Percentiles rank a stretch among this genome's conserved stretches.
These are phyloP conservation scores for Phycomyces nitens DNA, from an alignment of 192 early-diverging fungal genomes.

Conservation along the genomic window DNA sequence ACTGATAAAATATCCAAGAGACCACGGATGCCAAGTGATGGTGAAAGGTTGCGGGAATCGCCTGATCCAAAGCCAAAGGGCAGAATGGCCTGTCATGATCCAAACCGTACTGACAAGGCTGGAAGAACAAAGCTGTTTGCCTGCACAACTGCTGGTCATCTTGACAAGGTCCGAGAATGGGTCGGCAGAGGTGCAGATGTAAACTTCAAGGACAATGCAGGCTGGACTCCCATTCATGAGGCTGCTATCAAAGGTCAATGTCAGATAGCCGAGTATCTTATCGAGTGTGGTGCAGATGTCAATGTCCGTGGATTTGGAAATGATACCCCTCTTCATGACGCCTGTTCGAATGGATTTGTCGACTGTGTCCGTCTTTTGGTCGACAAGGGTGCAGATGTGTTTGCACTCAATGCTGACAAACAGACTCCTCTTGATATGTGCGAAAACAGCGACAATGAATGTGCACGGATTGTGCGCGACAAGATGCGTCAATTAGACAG, in stretches of 20 bases:
- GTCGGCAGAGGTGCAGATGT: conserved; percentile 59
- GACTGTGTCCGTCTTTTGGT: conserved; percentile 48
- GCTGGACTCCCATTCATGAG: conserved; percentile 63
- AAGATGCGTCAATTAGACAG: conserved; percentile 36
- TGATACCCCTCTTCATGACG: conserved; percentile 67
- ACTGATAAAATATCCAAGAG: background rate
- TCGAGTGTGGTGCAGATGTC: conserved; percentile 55
- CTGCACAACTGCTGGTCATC: conserved; percentile 52
- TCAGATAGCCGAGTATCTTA: conserved; percentile 44
- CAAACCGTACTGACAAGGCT: conserved; percentile 40
- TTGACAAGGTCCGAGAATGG: conserved; percentile 51
- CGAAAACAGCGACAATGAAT: conserved; percentile 34
- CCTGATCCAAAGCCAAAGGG: conserved; percentile 2
- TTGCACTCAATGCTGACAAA: conserved; percentile 44
- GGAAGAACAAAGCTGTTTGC: conserved; percentile 51
- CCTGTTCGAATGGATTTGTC: conserved; percentile 45
- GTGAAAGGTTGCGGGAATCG: background rate
- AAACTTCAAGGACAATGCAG: conserved; percentile 60
- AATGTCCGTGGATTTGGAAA: conserved; percentile 59
- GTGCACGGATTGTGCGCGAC: conserved; percentile 34
- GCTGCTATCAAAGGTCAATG: conserved; percentile 51
- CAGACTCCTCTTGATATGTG: conserved; percentile 42
- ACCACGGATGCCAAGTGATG: background rate
- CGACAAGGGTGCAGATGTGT: conserved; percentile 54
- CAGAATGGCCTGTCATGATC: conserved; percentile 18